Evolutionary conservation across 192 early-diverging fungal genomes (phyloP), one percentile per base, ranked within the genome.

Genomic region (Funneliformis geosporum): DNA sequence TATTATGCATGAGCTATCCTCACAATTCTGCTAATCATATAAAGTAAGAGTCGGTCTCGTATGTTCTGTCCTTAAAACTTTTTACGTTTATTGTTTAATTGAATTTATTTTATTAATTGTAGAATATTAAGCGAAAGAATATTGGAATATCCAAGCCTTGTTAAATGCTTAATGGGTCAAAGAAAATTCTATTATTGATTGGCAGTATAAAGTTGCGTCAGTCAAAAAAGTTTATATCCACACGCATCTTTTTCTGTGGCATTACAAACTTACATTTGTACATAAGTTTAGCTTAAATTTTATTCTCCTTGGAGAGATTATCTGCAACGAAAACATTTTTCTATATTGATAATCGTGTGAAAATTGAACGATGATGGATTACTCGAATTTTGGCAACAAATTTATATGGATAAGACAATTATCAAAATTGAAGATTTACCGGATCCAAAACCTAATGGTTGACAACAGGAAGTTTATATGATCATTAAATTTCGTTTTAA

Each of bases 1-100:
- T 80, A 23, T 42, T 73, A 7, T 80, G 79, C 27, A 80, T 80
- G 16, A 80, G 64, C 42, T 80, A 73, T 72, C 46, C 79, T 60
- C 67, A 42, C 1, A 46, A 64, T 2, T 80, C 70, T 21, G 14
- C 73, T 5, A 62, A 80, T 21, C 79, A 80, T 25, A 73, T 80
- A 39, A 60, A 62, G 74, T 76, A 76, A 62, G 74, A 38, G 62
- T n/a, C 25, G 6, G 7, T 69, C 14, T 40, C 9, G 40, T 12
- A 12, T 10, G 39, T 70, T 46, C 5, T 75, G 18, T 18, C 60
- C 60, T 75, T 28, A n/a, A n/a, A n/a, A n/a, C n/a, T n/a, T n/a
- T n/a, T n/a, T n/a, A n/a, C n/a, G n/a, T n/a, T n/a, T 33, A 33
- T 33, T 33, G 2, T 33, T 33, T 0, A 33, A 33, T 33, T 33